Conservation (phyloP, 2,329 filamentous ascomycete species). For the Xylariaceae sp. region DNA sequence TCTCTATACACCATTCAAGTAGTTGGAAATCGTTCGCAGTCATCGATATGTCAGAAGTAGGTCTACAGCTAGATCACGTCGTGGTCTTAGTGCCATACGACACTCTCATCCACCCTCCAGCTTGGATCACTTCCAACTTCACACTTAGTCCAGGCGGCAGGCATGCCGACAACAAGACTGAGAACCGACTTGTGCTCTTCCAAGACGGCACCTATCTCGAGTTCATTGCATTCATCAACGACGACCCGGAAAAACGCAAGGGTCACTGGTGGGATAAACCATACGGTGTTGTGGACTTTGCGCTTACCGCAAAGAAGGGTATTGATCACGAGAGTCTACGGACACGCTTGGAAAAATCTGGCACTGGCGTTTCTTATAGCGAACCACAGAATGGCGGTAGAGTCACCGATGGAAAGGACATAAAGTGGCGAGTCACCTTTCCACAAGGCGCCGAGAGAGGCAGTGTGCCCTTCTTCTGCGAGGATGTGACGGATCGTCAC, state of each 20-base stretch:
- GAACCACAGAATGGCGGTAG: background rate
- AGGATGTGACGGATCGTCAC: background rate
- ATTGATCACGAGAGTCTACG: background rate
- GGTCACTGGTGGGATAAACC: background rate
- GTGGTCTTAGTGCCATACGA: background rate
- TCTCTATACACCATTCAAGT: too few relatives aligned
- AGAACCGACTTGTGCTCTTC: background rate
- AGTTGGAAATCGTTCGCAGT: too few relatives aligned
- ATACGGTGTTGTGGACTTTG: background rate
- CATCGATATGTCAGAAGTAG: too few relatives aligned
- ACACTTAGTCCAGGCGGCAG: background rate
- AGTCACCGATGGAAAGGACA: background rate
- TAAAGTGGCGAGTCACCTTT: background rate
- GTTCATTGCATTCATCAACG: constrained; percentile 2
- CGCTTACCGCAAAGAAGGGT: background rate
- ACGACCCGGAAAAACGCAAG: background rate
- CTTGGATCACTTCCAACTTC: background rate
- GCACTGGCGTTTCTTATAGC: background rate
- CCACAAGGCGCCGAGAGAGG: background rate
- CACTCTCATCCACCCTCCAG: background rate
- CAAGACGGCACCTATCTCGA: constrained; percentile 2
- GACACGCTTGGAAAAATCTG: background rate
- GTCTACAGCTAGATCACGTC: background rate
- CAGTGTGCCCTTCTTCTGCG: background rate
- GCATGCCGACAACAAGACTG: background rate